phyloP scores from a whole-genome alignment of 495 filamentous ascomycete genomes.

The Hyphodiscus hymeniophilus region DNA sequence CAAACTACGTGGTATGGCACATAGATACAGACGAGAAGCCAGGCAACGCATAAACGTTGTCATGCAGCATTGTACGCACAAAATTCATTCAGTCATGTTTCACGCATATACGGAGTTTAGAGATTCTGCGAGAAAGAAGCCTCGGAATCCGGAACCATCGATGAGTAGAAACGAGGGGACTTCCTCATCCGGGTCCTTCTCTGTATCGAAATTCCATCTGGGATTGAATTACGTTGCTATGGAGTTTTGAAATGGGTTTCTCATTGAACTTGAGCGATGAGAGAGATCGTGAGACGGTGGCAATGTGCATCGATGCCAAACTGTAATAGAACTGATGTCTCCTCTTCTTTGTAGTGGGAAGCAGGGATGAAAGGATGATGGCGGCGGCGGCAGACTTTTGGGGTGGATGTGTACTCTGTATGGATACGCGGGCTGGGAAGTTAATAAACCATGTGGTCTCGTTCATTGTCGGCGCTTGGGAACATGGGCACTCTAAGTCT shows the following conservation, averaged over 20 bases:
- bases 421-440: conserved; percentile 14
- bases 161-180: conserved; percentile 11
- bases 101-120: conserved; percentile 24
- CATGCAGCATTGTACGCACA: conserved; percentile 11
- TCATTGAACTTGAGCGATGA: conserved; percentile 1
- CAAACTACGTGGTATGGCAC: conserved; percentile 98
- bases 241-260: not conserved
- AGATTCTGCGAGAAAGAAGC: conserved; percentile 16
- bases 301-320: conserved; percentile 1
- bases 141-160: conserved; percentile 14
- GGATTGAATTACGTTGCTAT: conserved; percentile 1
- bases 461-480: conserved; percentile 3
- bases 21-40: conserved; percentile 97
- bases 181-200: conserved; percentile 8
- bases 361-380: not conserved
- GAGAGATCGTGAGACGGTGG: conserved; percentile 1
- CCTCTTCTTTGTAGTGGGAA: conserved; percentile 1
- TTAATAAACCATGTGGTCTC: conserved; percentile 18
- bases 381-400: conserved; percentile 7
- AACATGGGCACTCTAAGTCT: not conserved
- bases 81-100: conserved; percentile 15
- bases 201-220: conserved; percentile 9
- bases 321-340: conserved; percentile 19
- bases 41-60: conserved; percentile 56
- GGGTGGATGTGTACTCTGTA: conserved; percentile 8